Conservation (phyloP, 148 eudicot species). For the Rhododendron mucronatum region DNA sequence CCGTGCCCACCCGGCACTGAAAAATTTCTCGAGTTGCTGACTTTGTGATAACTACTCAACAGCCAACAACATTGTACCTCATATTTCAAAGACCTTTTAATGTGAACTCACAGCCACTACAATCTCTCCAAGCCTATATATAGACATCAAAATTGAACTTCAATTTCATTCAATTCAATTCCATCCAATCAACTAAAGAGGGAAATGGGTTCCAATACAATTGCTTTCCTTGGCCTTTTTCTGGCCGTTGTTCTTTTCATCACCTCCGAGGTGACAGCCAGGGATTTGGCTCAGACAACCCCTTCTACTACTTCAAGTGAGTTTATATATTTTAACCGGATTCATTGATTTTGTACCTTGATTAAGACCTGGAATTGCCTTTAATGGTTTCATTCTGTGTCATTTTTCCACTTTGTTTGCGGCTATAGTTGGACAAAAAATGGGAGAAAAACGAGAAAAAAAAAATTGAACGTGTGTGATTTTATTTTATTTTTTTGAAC, state of each 20-base stretch:
- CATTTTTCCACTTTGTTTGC: no score
- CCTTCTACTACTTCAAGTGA: neutral
- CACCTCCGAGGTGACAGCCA: conserved; percentile 21
- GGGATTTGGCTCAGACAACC: neutral
- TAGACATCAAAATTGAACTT: neutral
- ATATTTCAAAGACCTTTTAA: neutral
- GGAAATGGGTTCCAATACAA: conserved; percentile 22
- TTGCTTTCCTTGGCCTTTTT: conserved; percentile 13
- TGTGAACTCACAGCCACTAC: neutral
- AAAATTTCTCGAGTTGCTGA: no score
- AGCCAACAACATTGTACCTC: no score
- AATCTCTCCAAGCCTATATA: neutral
- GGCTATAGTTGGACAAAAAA: no score
- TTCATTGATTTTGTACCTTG: no score
- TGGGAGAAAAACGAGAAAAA: neutral
- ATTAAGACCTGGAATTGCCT: no score
- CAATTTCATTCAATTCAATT: neutral
- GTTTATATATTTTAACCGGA: neutral
- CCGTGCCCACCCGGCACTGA: no score
- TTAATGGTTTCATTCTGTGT: no score
- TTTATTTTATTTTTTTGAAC: no score
- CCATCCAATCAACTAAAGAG: neutral
- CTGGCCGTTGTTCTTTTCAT: conserved; percentile 18
- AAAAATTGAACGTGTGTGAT: no score
- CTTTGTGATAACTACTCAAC: no score